These are phyloP conservation scores for Schwanniomyces occidentalis DNA, from an alignment of 805 yeast species.

Conservation along the genomic window DNA sequence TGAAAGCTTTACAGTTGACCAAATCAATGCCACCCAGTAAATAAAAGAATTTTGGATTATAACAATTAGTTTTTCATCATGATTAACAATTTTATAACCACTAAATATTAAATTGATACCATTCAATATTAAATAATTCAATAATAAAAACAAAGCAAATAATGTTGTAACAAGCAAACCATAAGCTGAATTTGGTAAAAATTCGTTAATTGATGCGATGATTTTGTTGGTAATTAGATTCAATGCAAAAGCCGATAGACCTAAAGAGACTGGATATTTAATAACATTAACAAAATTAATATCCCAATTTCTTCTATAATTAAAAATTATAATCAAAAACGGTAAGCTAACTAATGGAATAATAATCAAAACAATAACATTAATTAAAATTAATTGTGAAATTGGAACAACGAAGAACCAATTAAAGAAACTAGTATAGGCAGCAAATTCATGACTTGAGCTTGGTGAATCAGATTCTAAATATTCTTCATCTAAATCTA, in stretches of 20 bases:
- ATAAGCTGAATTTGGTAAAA: constrained; percentile 41
- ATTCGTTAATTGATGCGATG: constrained; percentile 24
- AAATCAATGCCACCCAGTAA: constrained; percentile 57
- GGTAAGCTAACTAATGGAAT: constrained; percentile 56
- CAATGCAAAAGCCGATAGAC: constrained; percentile 40
- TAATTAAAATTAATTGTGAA: constrained; percentile 48
- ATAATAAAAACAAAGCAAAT: constrained; percentile 48
- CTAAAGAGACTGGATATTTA: constrained; percentile 61
- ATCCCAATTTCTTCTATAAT: constrained; percentile 49
- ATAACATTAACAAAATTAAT: constrained; percentile 42
- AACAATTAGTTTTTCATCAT: constrained; percentile 46
- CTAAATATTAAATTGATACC: constrained; percentile 34
- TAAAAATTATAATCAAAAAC: constrained; percentile 48
- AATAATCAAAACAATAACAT: constrained; percentile 50
- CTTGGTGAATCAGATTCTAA: constrained; percentile 17
- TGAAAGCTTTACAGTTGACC: constrained; percentile 47
- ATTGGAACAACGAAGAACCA: constrained; percentile 56
- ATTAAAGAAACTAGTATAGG: constrained; percentile 67
- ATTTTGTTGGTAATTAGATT: constrained; percentile 20
- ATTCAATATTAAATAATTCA: constrained; percentile 59
- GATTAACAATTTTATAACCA: constrained; percentile 32
- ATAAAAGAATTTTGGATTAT: constrained; percentile 51
- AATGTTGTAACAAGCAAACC: constrained; percentile 38
- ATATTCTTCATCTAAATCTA: constrained; percentile 33
- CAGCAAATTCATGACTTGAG: constrained; percentile 40